Conservation (phyloP, 805 yeast species). For the Ogataea zsoltii region DNA sequence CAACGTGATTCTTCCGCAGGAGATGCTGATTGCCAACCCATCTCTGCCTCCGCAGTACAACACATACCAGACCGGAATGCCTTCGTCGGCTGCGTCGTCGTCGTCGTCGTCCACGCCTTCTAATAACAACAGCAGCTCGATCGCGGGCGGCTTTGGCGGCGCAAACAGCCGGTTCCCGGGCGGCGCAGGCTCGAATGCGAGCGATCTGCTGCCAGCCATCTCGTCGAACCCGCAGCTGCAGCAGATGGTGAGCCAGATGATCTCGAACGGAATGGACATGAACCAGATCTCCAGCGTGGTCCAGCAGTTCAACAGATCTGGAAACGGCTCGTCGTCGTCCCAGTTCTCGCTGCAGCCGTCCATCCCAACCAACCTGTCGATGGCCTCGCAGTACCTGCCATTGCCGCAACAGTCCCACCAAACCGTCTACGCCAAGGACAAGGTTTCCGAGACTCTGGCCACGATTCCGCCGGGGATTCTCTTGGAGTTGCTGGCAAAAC, state of each 20-base stretch:
- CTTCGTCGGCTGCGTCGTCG: slow-evolving; percentile 18
- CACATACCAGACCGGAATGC: slow-evolving; percentile 19
- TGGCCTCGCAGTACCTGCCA: slow-evolving; percentile 61
- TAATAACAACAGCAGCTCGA: slow-evolving; percentile 8
- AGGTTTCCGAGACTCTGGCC: slow-evolving; percentile 60
- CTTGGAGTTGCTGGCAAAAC: slow-evolving; percentile 65
- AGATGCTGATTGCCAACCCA: slow-evolving; percentile 35
- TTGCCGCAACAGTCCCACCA: slow-evolving; percentile 37
- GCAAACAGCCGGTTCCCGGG: slow-evolving; percentile 16
- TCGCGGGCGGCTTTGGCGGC: slow-evolving; percentile 13
- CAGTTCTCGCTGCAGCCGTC: slow-evolving; percentile 17
- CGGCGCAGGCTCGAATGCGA: slow-evolving; percentile 13
- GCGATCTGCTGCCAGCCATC: slow-evolving; percentile 28
- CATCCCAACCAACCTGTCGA: slow-evolving; percentile 47
- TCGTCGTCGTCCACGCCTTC: slow-evolving; percentile 18
- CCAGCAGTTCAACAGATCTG: slow-evolving; percentile 28
- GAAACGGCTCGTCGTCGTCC: slow-evolving; percentile 7
- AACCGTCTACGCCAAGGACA: slow-evolving; percentile 48
- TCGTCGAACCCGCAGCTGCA: slow-evolving; percentile 34
- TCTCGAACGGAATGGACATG: slow-evolving; percentile 38
- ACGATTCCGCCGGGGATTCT: slow-evolving; percentile 70
- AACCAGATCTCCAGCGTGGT: slow-evolving; percentile 33
- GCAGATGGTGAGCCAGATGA: slow-evolving; percentile 37
- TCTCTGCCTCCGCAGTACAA: slow-evolving; percentile 26
- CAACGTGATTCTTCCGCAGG: slow-evolving; percentile 58